Percentiles rank a stretch among this genome's conserved stretches.
Evolutionary conservation across 2,329 filamentous ascomycete species (phyloP).

Genomic region (Nothophoma quercina): DNA sequence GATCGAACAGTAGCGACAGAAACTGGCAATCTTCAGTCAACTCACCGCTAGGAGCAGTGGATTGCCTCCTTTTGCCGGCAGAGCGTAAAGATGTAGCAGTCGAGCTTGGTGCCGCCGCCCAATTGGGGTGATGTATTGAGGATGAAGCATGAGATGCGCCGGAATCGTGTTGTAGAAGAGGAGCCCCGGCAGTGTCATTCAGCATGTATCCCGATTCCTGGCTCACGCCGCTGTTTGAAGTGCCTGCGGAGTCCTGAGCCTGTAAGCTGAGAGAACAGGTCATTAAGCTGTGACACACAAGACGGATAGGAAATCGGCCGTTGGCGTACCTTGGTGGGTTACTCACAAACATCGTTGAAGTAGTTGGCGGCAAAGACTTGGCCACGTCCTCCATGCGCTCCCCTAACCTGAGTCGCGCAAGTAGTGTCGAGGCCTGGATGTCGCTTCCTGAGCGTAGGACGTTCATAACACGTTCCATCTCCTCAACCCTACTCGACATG

Average conservation of each 20-base stretch:
- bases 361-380: slow-evolving; percentile 23
- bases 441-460: slow-evolving; percentile 30
- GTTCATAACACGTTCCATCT: slow-evolving; percentile 31
- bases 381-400: slow-evolving; percentile 31
- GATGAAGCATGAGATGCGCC: slow-evolving; percentile 19
- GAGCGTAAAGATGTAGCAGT: slow-evolving; percentile 11
- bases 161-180: slow-evolving; percentile 17
- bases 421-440: slow-evolving; percentile 28
- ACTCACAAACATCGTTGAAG: slow-evolving; percentile 11
- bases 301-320: slow-evolving; percentile 3
- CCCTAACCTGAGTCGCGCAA: slow-evolving; percentile 30
- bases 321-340: slow-evolving; percentile 29
- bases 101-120: slow-evolving; percentile 8
- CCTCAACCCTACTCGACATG: slow-evolving; percentile 27
- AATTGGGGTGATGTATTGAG: slow-evolving; percentile 13
- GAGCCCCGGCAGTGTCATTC: slow-evolving; percentile 9
- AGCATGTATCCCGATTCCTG: slow-evolving; percentile 18
- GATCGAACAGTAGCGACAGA: slow-evolving; percentile 27
- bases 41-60: background rate
- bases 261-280: slow-evolving; percentile 26
- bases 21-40: slow-evolving; percentile 11
- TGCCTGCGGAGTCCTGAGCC: slow-evolving; percentile 25
- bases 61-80: slow-evolving; percentile 19
- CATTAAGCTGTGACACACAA: slow-evolving; percentile 19
- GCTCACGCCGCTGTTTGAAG: slow-evolving; percentile 23